Percentiles rank a stretch among this genome's conserved stretches.
Evolutionary conservation across 192 early-diverging fungal species (phyloP).

Genomic region (Endogone sp.): DNA sequence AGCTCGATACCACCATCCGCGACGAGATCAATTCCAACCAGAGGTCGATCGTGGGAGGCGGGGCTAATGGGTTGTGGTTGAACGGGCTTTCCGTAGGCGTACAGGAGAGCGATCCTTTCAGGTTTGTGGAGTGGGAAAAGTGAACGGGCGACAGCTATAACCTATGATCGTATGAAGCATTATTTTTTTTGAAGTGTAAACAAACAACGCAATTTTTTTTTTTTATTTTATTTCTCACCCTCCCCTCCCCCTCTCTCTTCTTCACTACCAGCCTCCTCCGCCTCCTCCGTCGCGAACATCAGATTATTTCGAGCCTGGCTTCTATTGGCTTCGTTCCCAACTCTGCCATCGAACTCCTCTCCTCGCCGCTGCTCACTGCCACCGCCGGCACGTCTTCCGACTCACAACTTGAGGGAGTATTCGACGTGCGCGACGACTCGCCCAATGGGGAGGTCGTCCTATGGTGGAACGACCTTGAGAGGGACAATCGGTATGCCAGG

Average conservation of each 20-base stretch:
- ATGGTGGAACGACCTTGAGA: constrained; percentile 94
- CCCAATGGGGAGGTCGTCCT: constrained; percentile 46
- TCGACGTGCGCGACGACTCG: constrained; percentile 74
- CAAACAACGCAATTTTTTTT: background rate
- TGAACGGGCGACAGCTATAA: background rate
- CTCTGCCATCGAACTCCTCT: constrained; percentile 38
- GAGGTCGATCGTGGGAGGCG: constrained; percentile 9
- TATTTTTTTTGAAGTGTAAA: too few relatives aligned
- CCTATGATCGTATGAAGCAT: too few relatives aligned
- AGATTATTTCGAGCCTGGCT: constrained; percentile 43
- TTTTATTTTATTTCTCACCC: background rate
- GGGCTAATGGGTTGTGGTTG: constrained; percentile 46
- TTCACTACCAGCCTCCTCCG: constrained; percentile 44
- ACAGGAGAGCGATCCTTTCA: constrained; percentile 61
- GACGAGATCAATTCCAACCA: constrained; percentile 32
- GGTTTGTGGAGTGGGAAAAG: constrained; percentile 38
- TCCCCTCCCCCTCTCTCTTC: background rate
- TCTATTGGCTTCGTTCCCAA: constrained; percentile 31
- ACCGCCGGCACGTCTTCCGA: too few relatives aligned
- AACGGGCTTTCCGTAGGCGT: constrained; percentile 60
- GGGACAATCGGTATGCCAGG: constrained; percentile 65
- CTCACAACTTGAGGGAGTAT: constrained; percentile 46
- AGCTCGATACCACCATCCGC: constrained; percentile 40
- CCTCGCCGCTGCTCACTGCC: constrained; percentile 7
- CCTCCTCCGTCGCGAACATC: constrained; percentile 49